Evolutionary conservation across 2,329 filamentous ascomycete genomes (phyloP).

Genomic region (Biscogniauxia sp.): DNA sequence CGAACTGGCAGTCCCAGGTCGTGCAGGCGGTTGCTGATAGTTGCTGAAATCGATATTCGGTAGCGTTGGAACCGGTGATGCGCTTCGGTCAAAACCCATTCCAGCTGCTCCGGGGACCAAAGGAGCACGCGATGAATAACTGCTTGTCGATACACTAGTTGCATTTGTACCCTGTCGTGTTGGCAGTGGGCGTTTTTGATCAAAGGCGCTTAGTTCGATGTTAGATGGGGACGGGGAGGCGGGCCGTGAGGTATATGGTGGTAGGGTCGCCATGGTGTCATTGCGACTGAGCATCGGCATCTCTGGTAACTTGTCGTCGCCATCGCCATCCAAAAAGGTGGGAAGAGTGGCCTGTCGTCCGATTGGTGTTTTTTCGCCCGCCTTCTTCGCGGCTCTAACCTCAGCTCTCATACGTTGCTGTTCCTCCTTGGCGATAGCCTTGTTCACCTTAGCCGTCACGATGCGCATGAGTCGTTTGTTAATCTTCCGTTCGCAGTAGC

Average conservation of each 20-base stretch:
- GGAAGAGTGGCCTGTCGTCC: slow-evolving; percentile 68
- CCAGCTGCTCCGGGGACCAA: slow-evolving; percentile 58
- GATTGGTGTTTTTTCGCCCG: slow-evolving; percentile 49
- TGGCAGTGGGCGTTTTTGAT: slow-evolving; percentile 49
- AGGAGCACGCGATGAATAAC: slow-evolving; percentile 62
- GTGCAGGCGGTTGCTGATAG: slow-evolving; percentile 32
- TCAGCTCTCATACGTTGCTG: slow-evolving; percentile 54
- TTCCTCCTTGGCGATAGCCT: slow-evolving; percentile 78
- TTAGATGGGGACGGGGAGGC: slow-evolving; percentile 54
- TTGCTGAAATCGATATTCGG: slow-evolving; percentile 31
- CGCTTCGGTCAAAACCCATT: slow-evolving; percentile 52
- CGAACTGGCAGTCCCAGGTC: slow-evolving; percentile 37
- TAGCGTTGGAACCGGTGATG: slow-evolving; percentile 37
- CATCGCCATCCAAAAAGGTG: slow-evolving; percentile 48
- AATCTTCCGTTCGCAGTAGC: slow-evolving; percentile 90
- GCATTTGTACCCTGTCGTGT: slow-evolving; percentile 39
- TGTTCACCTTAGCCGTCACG: slow-evolving; percentile 82
- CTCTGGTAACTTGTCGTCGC: slow-evolving; percentile 51
- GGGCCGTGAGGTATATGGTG: slow-evolving; percentile 60
- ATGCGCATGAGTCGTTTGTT: slow-evolving; percentile 82
- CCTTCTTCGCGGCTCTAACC: slow-evolving; percentile 50
- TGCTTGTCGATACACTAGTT: slow-evolving; percentile 58
- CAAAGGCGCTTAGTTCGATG: slow-evolving; percentile 52
- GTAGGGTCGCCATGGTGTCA: slow-evolving; percentile 61
- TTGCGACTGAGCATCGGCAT: slow-evolving; percentile 60